Evolutionary conservation across 1,284 basidiomycete species (phyloP), one percentile per base, ranked within the genome.

Genomic region (Meira miltonrushii): DNA sequence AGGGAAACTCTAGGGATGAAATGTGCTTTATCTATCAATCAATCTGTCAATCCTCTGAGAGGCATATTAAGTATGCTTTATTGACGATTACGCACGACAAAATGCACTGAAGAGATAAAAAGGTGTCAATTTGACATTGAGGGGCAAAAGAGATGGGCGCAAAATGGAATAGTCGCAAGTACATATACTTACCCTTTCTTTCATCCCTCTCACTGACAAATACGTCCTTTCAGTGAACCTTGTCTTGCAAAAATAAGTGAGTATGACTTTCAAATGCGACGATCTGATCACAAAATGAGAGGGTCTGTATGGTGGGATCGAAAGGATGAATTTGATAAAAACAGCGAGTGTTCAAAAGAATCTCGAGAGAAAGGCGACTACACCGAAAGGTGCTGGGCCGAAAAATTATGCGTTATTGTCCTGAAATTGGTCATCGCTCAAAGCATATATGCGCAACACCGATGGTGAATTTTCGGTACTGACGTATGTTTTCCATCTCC

Each of bases 361-460:
- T 38, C 19, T 25, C 13, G 12, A 39, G n/a, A n/a, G n/a, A 53
- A 13, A 23, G 50, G 50, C 50, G 50, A 53, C 50, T 37, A 39
- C 50, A 53, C 50, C 50, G 50, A 53, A 28, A 53, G 50, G 50
- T 53, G 50, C 3, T 53, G 50, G 50, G 50, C 50, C 50, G 43
- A 4, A 53, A 53, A 23, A 39, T 53, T 33, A 39, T 53, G 50
- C 50, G 50, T 53, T 53, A 53, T 53, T 53, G 50, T 53, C 50
- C 50, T 53, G 50, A 53, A 9, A 40, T 40, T 21, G 8, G 23
- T 12, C 44, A 46, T 10, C 44, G 23, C 44, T 11, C n/a, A 11
- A 11, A 11, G 39, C 11, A 5, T 43, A 6, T 43, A 10, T 6
- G 40, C 40, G 10, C 40, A 15, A 15, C 10, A 4, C 40, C 13